Evolutionary conservation across 805 yeast species (phyloP), one percentile per base, ranked within the genome.

Genomic region (Myxozyma neotropica): DNA sequence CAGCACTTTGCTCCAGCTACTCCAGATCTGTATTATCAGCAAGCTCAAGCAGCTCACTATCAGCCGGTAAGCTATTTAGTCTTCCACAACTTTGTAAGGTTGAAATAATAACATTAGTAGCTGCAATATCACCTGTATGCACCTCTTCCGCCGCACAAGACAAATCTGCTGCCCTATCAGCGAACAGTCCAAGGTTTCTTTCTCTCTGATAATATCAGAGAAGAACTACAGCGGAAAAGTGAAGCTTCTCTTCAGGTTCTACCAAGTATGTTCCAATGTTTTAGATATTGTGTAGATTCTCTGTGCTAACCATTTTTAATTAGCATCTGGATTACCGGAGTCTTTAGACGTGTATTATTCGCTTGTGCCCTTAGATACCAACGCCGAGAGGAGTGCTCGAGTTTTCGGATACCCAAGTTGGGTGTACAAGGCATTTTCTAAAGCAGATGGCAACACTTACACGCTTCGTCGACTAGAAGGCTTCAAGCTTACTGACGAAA

Each of bases 121-220:
- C 75, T 89, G 45, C 90, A 90, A 69, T 88, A 89, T 71, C 96
- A 92, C 73, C 74, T 90, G 40, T 92, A 93, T 74, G 94, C 97
- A 0, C 97, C 97, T 1, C 81, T 83, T 31, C 93, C 97, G 8
- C 92, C 91, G 7, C 85, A 86, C 69, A 72, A 85, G 49, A 78
- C 80, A 42, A 84, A 85, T 13, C 75, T 88, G 62, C 80, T 81
- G 50, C 83, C 89, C 1, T 84, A 91, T 70, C 92, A 91, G 73
- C 81, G 90, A 44, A 83, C 83, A 33, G 82, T 86, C 2, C 82
- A 82, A 55, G 81, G 80, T 58, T 78, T 94, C 69, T 92, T 92
- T 70, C 81, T 93, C 10, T 83, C 91, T 8, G 82, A 82, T 66
- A 80, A 86, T 50, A 69, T 93, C 49, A 80, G 97, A 67, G 91